Evolutionary conservation across 2,329 filamentous ascomycete species (phyloP).

Genomic region (Calonectria honghensis): DNA sequence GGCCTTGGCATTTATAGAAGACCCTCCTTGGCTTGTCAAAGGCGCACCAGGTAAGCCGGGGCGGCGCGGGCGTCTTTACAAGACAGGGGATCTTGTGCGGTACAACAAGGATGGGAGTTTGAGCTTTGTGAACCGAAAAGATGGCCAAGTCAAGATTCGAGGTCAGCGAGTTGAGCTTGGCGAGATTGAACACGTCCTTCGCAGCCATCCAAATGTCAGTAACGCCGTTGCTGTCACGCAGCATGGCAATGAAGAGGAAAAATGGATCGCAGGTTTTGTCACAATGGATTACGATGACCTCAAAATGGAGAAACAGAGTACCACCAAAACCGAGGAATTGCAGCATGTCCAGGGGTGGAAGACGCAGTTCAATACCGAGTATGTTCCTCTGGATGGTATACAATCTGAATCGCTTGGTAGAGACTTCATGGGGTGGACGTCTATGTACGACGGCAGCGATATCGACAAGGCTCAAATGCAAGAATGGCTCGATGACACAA

Average conservation of each 20-base stretch:
- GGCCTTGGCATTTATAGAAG: background rate
- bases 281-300: no score
- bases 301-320: no score
- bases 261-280: no score
- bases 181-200: slow-evolving; percentile 55
- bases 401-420: background rate
- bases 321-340: background rate
- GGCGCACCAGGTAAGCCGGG: slow-evolving; percentile 17
- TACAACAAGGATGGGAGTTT: slow-evolving; percentile 62
- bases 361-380: background rate
- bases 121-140: slow-evolving; percentile 44
- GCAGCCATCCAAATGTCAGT: background rate
- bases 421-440: slow-evolving; percentile 5
- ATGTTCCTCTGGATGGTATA: background rate
- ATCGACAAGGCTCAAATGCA: background rate
- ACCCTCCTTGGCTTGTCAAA: slow-evolving; percentile 12
- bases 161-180: slow-evolving; percentile 51
- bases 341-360: background rate
- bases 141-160: slow-evolving; percentile 58
- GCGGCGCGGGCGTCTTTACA: slow-evolving; percentile 58
- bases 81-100: slow-evolving; percentile 67
- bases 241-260: no score
- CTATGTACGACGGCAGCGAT: slow-evolving; percentile 1
- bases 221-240: no score
- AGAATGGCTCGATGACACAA: slow-evolving; percentile 14